Percentiles rank a stretch among this genome's conserved stretches.
phyloP scores from a whole-genome alignment of 345 rosid species.

The Populus tremula region DNA sequence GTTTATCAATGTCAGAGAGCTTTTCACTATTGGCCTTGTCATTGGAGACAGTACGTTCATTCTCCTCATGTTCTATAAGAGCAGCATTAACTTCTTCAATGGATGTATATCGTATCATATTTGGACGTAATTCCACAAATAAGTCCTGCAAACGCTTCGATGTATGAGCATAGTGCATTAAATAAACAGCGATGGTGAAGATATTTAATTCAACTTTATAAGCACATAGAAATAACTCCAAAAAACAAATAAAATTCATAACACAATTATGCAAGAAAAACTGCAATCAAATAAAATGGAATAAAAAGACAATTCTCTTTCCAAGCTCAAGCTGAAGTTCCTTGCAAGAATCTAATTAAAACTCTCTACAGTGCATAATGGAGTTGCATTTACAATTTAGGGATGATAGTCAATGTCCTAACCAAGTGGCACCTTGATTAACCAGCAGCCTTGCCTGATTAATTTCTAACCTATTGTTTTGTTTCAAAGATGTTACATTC shows the following conservation, averaged over 20 bases:
- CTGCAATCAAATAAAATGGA: not conserved
- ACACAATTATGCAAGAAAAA: not conserved
- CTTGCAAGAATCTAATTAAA: not conserved
- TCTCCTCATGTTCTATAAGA: conserved; percentile 72
- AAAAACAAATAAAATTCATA: not conserved
- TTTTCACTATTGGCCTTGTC: conserved; percentile 62
- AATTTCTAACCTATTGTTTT: not conserved
- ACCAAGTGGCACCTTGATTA: not conserved
- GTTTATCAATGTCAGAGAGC: conserved; percentile 65
- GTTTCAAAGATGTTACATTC: not conserved
- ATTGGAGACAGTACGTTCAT: conserved; percentile 49
- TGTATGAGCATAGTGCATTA: conserved; percentile 15
- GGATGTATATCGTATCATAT: conserved; percentile 70
- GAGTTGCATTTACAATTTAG: not conserved
- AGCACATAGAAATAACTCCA: not conserved
- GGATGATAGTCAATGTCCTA: not conserved
- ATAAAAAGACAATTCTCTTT: not conserved
- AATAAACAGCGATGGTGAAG: not conserved
- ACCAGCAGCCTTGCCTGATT: not conserved
- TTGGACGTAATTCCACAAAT: conserved; percentile 84
- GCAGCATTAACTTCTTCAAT: conserved; percentile 85
- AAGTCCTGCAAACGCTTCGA: conserved; percentile 62
- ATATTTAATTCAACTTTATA: not conserved
- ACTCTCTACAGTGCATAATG: not conserved
- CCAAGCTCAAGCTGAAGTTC: not conserved